Evolutionary conservation across 2,329 filamentous ascomycete species (phyloP).

Genomic region (Fusarium denticulatum): DNA sequence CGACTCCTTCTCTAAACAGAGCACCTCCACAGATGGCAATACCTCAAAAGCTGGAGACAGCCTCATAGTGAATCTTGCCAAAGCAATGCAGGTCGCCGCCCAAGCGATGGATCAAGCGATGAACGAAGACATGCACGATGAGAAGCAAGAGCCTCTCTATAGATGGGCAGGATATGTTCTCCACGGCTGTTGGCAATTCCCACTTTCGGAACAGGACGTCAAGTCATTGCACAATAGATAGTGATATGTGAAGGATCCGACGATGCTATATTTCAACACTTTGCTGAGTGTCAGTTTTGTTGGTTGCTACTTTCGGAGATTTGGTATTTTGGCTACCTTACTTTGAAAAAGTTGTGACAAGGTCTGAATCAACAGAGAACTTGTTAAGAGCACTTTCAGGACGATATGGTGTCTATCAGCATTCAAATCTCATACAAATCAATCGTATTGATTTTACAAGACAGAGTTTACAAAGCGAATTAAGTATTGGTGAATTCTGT

Average conservation of each 20-base stretch:
- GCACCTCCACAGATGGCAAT: fast-evolving
- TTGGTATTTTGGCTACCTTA: not conserved
- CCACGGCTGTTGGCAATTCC: not conserved
- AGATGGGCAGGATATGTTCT: not conserved
- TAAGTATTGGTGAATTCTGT: not conserved
- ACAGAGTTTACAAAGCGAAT: not conserved
- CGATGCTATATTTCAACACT: not conserved
- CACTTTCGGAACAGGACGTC: not conserved
- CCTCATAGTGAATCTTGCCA: not conserved
- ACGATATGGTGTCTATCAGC: not conserved
- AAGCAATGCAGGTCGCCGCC: not conserved
- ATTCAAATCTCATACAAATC: not conserved
- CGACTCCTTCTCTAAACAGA: not conserved
- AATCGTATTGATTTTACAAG: not conserved
- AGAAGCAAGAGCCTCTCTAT: not conserved
- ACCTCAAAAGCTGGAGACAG: not conserved
- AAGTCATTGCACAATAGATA: not conserved
- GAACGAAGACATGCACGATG: not conserved
- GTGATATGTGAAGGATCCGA: fast-evolving
- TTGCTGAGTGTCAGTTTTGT: not conserved
- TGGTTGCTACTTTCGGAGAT: not conserved
- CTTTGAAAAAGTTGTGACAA: not conserved
- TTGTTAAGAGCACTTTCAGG: not conserved
- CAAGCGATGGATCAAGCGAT: not conserved
- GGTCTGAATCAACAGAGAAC: not conserved